These are phyloP conservation scores for Stenogyne calaminthoides DNA, from an alignment of 305 asterid species.

Conservation along the genomic window DNA sequence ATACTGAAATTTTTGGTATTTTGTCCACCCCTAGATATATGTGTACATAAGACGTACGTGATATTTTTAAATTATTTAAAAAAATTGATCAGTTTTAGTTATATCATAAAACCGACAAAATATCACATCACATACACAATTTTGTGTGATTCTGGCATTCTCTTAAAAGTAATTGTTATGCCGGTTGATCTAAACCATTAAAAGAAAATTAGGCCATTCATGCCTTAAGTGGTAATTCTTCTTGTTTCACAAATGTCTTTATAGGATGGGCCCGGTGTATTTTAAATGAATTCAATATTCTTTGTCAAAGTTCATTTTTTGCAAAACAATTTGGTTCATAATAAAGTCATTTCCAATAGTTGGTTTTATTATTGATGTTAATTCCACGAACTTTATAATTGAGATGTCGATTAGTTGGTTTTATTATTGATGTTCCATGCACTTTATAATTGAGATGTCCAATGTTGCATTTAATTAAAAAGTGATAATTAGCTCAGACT, in stretches of 20 bases:
- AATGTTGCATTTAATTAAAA: neutral
- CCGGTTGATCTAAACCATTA: neutral
- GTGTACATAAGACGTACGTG: too few relatives aligned
- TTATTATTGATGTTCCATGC: neutral
- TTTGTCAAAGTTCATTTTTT: neutral
- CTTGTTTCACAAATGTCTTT: neutral
- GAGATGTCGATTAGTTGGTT: neutral
- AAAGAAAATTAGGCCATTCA: neutral
- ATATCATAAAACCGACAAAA: too few relatives aligned
- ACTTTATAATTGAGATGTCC: neutral
- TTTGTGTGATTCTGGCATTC: too few relatives aligned
- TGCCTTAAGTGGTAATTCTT: neutral
- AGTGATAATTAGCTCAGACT: too few relatives aligned
- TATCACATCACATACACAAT: too few relatives aligned
- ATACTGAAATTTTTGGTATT: too few relatives aligned
- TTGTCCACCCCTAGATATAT: too few relatives aligned
- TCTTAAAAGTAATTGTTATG: too few relatives aligned
- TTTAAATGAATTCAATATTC: neutral
- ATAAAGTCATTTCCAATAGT: neutral
- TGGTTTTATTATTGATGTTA: neutral
- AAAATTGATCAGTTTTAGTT: too few relatives aligned
- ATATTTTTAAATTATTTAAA: too few relatives aligned
- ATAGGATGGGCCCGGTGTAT: neutral
- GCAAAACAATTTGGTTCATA: neutral
- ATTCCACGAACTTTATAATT: too few relatives aligned